A percentile compares a stretch with the other conserved stretches of the same genome.
Conservation (phyloP, 192 early-diverging fungal species). For the Geranomyces variabilis region DNA sequence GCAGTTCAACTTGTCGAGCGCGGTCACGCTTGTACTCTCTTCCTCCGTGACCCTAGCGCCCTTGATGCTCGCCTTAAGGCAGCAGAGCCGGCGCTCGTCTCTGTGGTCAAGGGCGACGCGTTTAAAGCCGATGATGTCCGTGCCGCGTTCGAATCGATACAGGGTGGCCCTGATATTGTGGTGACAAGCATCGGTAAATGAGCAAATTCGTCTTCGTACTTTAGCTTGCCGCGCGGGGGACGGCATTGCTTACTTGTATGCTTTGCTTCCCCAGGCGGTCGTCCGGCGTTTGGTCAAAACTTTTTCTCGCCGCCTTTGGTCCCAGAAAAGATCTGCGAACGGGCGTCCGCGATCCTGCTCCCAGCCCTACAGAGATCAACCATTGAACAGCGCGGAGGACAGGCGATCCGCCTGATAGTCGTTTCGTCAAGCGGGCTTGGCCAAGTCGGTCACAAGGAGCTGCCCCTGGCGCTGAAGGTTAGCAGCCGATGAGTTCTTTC, state of each 20-base stretch:
- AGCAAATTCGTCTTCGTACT: neutral
- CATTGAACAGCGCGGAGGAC: neutral
- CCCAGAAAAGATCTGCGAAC: neutral
- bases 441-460: neutral
- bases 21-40: neutral
- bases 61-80: neutral
- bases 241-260: too few relatives aligned
- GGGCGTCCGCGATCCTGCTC: neutral
- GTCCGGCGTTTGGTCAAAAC: neutral
- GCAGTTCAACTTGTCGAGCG: neutral
- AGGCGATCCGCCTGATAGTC: neutral
- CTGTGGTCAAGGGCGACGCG: neutral
- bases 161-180: neutral
- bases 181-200: neutral
- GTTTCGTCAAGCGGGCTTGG: conserved; percentile 3
- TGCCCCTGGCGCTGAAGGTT: neutral
- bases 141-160: neutral
- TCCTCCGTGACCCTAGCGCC: neutral
- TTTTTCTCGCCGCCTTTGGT: neutral
- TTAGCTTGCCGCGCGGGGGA: neutral
- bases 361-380: neutral
- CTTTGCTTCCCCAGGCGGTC: neutral
- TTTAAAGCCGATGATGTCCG: neutral
- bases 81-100: neutral
- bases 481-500: neutral